Base-by-base conservation (phyloP, 2,329 filamentous ascomycete species). In the Cytospora piceae region DNA sequence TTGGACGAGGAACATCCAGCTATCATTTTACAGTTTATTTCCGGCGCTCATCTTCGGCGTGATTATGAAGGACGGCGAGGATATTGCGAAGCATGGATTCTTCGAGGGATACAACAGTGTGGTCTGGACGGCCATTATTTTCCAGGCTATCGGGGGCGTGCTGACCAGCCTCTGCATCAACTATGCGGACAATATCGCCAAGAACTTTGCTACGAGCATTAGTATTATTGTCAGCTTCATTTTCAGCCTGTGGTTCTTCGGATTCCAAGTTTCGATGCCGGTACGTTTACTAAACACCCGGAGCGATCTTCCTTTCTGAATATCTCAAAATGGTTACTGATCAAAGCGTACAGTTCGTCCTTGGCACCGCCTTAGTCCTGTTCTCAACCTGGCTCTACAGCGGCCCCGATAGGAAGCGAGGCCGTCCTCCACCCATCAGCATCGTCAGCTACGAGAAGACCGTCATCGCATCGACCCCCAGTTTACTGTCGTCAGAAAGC, bases 81-180 rank as follows among this genome's bases (percentile, higher is more conserved):
- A 91, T 51, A 93, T 99, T 69, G 85, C 89, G 31, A 87, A 90
- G 76, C 88, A 92, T 68, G 95, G 95, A 15, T 96, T 98, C 78
- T 98, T 99, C 71, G 90, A 91, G 65, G 95, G 95, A 3, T 99
- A 98, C 79, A 97, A 96, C 75, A 90, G 87, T 83, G 84, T 94
- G 24, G 94, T 98, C 3, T 97, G 94, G 93, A 83, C 87, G 6
- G 91, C 93, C 5, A 91, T 98, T 71, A 74, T 88, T 7, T 85
- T 95, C 66, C 95, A 99, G 76, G 91, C 94, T 0, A 79, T 89
- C 42, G 94, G 94, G 37, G 95, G 94, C 29, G 85, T 98, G 32
- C 80, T 96, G n/a, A 89, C 92, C 12, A 91, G 90, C 1, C 83
- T 95, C 67, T 92, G 90, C 74, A 90, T 95, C 76, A 91, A 90